Percentiles rank a stretch among this genome's conserved stretches.
Conservation (phyloP, 441 rosid genomes). For the Erodium texanum region DNA sequence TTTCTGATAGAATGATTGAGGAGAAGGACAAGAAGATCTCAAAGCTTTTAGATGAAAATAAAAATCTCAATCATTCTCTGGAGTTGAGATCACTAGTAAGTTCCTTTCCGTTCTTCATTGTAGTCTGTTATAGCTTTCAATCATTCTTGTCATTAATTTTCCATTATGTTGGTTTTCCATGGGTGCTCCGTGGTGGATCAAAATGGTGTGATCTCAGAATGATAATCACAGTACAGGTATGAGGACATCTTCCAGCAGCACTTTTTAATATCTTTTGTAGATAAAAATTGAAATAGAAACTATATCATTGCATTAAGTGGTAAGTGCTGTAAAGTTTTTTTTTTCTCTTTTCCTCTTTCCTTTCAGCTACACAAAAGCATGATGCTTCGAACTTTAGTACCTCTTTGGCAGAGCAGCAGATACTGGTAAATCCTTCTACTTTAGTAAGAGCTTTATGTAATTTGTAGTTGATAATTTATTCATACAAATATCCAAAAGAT, state of each 20-base stretch:
- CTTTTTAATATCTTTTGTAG: conserved; percentile 1
- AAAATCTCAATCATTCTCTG: conserved; percentile 56
- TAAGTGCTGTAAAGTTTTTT: conserved; percentile 19
- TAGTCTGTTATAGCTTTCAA: conserved; percentile 4
- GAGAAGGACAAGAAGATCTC: conserved; percentile 87
- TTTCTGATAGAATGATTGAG: conserved; percentile 86
- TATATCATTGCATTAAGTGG: conserved; percentile 12
- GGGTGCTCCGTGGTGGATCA: conserved; percentile 22
- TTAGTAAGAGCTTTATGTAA: conserved; percentile 3
- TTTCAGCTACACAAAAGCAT: conserved; percentile 54
- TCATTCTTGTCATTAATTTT: conserved; percentile 12
- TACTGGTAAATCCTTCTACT: conserved; percentile 51
- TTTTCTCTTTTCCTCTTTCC: conserved; percentile 1
- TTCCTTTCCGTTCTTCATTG: conserved; percentile 16
- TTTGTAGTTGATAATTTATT: not conserved
- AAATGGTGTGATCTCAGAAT: conserved; percentile 39
- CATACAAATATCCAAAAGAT: not conserved
- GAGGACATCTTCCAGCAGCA: conserved; percentile 7
- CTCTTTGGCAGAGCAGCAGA: conserved; percentile 80
- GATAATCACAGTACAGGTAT: conserved; percentile 48
- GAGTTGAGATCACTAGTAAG: conserved; percentile 53
- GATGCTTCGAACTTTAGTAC: conserved; percentile 29
- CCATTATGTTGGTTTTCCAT: conserved; percentile 7
- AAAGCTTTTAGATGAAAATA: conserved; percentile 59
- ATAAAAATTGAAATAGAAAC: not conserved